Conservation (phyloP, 345 rosid species). For the Populus euphratica region DNA sequence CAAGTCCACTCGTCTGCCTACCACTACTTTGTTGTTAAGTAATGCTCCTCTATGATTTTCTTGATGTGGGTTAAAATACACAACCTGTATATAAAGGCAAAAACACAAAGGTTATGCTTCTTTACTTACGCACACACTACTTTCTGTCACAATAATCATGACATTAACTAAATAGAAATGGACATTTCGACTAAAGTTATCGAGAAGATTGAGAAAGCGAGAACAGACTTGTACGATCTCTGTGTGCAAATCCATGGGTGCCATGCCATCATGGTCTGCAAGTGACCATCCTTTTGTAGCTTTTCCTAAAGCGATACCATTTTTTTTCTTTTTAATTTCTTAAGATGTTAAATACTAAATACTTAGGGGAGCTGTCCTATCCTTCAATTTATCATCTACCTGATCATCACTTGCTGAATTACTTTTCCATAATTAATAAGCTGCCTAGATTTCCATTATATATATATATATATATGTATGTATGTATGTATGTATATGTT, state of each 20-base stretch:
- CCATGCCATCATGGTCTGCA: background rate
- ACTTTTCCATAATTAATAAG: background rate
- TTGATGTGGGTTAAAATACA: background rate
- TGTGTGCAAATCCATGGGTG: background rate
- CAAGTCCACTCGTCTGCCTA: background rate
- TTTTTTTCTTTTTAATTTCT: background rate
- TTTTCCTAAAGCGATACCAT: background rate
- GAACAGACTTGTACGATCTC: background rate
- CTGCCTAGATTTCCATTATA: background rate
- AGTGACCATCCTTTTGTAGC: background rate
- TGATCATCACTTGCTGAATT: background rate
- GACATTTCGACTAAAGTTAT: background rate
- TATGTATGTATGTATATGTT: no score
- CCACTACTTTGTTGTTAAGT: constrained; percentile 2
- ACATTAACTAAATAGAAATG: background rate
- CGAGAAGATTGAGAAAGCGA: background rate
- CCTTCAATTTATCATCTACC: constrained; percentile 7
- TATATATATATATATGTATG: no score
- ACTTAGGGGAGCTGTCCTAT: constrained; percentile 2
- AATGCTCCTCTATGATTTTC: background rate
- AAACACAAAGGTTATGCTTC: background rate
- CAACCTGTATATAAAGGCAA: background rate
- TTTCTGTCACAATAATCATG: background rate
- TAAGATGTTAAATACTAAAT: background rate
- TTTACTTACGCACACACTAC: background rate